Evolutionary conservation across 169 alveolate species (phyloP).

Genomic region (Neospora caninum): DNA sequence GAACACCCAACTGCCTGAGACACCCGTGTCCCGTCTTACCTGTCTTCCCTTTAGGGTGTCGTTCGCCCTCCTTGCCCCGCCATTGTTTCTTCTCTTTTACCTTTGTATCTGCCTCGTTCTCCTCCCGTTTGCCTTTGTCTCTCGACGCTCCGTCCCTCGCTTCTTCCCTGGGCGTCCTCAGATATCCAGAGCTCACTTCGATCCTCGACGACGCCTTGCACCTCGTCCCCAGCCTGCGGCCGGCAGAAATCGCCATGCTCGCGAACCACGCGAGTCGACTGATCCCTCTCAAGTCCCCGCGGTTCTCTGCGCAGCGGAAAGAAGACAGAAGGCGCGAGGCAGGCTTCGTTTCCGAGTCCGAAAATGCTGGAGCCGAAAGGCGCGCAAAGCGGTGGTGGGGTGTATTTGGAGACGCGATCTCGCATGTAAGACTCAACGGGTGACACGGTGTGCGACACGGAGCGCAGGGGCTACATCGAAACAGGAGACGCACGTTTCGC

Average conservation of each 20-base stretch:
- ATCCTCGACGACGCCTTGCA: background rate
- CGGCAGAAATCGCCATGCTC: constrained; percentile 39
- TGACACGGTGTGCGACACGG: no score
- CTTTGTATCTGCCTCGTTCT: background rate
- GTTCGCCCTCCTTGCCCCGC: no score
- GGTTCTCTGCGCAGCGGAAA: background rate
- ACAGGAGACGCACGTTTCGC: no score
- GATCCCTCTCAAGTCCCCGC: background rate
- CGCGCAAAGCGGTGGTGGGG: constrained; percentile 27
- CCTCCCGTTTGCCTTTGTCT: background rate
- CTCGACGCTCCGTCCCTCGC: background rate
- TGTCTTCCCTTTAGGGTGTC: no score
- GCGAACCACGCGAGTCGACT: constrained; percentile 42
- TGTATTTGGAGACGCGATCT: constrained; percentile 4
- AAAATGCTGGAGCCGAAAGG: background rate
- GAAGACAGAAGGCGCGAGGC: background rate
- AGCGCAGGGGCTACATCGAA: no score
- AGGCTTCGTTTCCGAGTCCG: background rate
- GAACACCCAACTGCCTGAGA: no score
- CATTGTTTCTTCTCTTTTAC: no score
- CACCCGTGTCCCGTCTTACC: no score
- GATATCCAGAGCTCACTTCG: background rate
- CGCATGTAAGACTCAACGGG: background rate
- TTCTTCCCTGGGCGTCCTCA: background rate
- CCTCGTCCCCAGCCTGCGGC: constrained; percentile 23